Evolutionary conservation across 495 filamentous ascomycete genomes (phyloP).

Genomic region (Penicillium cataractarum): DNA sequence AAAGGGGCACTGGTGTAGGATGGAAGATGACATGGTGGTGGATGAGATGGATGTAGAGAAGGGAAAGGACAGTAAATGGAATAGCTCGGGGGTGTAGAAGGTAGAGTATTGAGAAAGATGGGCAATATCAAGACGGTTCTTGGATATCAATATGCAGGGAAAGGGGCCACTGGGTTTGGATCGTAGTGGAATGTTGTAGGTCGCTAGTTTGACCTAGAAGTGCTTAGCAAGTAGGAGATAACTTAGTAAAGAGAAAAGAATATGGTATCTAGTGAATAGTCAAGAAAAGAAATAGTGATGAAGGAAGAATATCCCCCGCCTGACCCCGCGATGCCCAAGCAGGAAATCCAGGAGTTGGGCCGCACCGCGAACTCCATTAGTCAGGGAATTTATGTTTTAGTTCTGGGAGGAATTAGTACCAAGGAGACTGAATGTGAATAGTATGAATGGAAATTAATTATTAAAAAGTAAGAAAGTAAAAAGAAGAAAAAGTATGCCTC

Average conservation of each 20-base stretch:
- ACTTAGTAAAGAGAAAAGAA: background rate
- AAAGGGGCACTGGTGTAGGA: conserved; percentile 41
- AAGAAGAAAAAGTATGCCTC: background rate
- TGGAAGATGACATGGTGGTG: conserved; percentile 38
- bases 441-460: background rate
- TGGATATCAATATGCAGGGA: background rate
- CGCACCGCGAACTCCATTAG: conserved; percentile 7
- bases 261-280: background rate
- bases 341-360: conserved; percentile 14
- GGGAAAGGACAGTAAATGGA: background rate
- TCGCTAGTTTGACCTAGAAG: background rate
- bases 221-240: background rate
- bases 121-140: background rate
- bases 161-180: background rate
- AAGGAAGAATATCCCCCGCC: conserved; percentile 2
- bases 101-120: background rate
- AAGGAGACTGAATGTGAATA: background rate
- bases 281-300: background rate
- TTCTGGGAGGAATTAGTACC: background rate
- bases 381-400: background rate
- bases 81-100: background rate
- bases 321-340: conserved; percentile 16
- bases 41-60: background rate
- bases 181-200: background rate
- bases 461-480: background rate